Evolutionary conservation across 495 filamentous ascomycete species (phyloP), one percentile per base, ranked within the genome.

Genomic region (Tuber brumale): DNA sequence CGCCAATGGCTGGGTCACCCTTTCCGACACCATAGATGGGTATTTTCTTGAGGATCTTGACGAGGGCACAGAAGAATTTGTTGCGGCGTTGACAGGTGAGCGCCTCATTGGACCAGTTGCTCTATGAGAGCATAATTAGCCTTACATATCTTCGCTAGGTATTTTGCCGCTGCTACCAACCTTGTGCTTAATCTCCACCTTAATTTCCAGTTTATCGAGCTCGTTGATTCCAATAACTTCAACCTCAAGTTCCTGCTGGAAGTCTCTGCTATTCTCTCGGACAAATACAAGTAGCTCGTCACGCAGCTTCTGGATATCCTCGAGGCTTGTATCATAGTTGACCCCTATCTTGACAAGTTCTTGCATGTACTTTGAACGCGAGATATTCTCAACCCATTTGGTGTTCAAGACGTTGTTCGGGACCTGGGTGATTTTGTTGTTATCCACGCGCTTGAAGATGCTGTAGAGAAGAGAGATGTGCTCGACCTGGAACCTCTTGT

Each of bases 31-130:
- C 89, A 80, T 94, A 90, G 82, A 99, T 96, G 7, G 93, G 94
- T 23, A 99, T 88, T 84, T 90, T 92, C 84, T 92, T 92, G 48
- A 97, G 86, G 14, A 95, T 94, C 16, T 94, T 85, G 10, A 97
- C 91, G 61, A 99, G 87, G 5, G 95, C 95, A 81, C 94, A 97
- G 90, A 98, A 95, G 86, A 99, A 97, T 84, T 97, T 97, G 81
- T 92, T 95, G 73, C 94, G 91, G 66, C 95, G 90, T 23, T 92
- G 88, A 37, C 92, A 89, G 37, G 95, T 91, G 57, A 98, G 87
- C 43, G 89, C 88, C 76, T 97, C 95, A 83, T 96, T 97, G 70
- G 94, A 90, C 95, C 95, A 99, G 85, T 98, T 99, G 77, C 91
- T 92, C 82, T 66, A 14, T 51, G 10, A 1, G 31, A 7, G 8